Base-by-base conservation (phyloP, 2,329 filamentous ascomycete species). In the Rasamsonia emersonii region DNA sequence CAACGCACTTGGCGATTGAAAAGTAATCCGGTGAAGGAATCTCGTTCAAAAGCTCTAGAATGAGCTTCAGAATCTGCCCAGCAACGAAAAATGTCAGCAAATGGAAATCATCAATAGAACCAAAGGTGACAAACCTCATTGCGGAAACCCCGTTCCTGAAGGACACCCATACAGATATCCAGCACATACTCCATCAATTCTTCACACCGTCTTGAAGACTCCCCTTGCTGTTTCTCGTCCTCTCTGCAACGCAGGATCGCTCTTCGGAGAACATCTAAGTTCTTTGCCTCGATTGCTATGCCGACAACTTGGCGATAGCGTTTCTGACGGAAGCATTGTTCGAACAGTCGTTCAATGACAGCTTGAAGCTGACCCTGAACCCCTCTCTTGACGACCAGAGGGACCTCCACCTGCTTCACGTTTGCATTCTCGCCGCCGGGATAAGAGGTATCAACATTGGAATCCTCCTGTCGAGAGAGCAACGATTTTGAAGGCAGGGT, bases 131-230 rank as follows among this genome's bases (percentile, higher is more conserved):
- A 34, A 62, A 73, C 71, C 64, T 79, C 74, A 47, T 79, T 79
- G 40, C 91, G 78, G 51, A 96, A 75, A 28, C 79, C 79, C 32
- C 89, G 77, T 64, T 98, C 91, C 61, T 96, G 91, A 11, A 98
- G 86, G 39, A 96, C 81, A 40, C 93, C 88, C 86, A 98, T 93
- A 68, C 89, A 95, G 45, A 98, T 93, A 46, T 88, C 79, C 40
- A 98, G 65, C 13, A 91, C 82, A 52, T 98, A 98, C 47, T 98
- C 91, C 80, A 98, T 91, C 36, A 98, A 65, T 56, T 96, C 89
- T 54, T 96, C 88, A 11, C 86, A 81, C 17, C 79, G 75, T 20
- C 66, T 62, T 14, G 65, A 65, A 11, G 61, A 62, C 42, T 77
- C 74, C 3, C 56, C 58, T 53, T 79, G 77, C 52, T 75, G 72